phyloP scores from a whole-genome alignment of 2,329 filamentous ascomycete species.

The Phaeosphaeriaceae sp. region DNA sequence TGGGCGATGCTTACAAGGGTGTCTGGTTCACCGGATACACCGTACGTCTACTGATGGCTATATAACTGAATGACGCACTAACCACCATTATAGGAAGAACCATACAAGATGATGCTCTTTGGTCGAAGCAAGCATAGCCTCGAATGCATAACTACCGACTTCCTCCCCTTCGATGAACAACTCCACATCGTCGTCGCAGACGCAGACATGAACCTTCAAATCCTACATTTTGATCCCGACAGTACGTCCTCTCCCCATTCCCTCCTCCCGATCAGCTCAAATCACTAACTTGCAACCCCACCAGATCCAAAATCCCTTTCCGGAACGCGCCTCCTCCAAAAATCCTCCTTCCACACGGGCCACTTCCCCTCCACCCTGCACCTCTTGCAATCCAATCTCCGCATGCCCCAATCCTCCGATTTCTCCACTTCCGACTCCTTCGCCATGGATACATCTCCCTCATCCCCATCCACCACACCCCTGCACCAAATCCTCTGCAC shows the following conservation, averaged over 20 bases:
- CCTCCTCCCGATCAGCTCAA: neutral
- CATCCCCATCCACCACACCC: constrained; percentile 3
- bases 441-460: constrained; percentile 24
- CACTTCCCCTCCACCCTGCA: constrained; percentile 78
- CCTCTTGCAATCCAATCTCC: constrained; percentile 73
- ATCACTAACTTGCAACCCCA: constrained; percentile 45
- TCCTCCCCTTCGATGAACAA: constrained; percentile 83
- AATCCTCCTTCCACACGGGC: constrained; percentile 85
- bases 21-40: constrained; percentile 97
- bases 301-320: constrained; percentile 91
- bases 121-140: constrained; percentile 83
- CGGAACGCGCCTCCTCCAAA: constrained; percentile 84
- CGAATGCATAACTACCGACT: constrained; percentile 82
- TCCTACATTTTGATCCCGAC: constrained; percentile 94
- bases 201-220: constrained; percentile 82
- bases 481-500: constrained; percentile 44
- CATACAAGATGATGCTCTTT: constrained; percentile 92
- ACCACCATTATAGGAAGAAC: constrained; percentile 70
- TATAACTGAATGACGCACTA: constrained; percentile 8
- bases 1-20: constrained; percentile 91
- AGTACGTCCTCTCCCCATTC: constrained; percentile 62
- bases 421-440: constrained; percentile 39
- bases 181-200: constrained; percentile 85
- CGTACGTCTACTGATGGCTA: constrained; percentile 46
- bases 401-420: constrained; percentile 48